These are phyloP conservation scores for Bisporella sp. DNA, from an alignment of 2,329 filamentous ascomycete genomes.

Conservation along the genomic window DNA sequence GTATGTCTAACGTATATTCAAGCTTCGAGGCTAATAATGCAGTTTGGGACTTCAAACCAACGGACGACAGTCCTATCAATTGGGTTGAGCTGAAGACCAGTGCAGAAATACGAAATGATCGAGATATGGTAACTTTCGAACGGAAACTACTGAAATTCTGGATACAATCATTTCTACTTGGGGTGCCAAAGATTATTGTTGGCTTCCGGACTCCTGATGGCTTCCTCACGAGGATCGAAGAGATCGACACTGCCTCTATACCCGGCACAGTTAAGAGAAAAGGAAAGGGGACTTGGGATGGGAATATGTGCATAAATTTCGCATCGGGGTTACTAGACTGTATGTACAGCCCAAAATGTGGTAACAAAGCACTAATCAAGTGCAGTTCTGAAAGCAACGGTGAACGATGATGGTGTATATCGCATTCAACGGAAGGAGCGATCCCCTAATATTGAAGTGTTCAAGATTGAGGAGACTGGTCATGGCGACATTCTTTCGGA, in stretches of 20 bases:
- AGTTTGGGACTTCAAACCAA: constrained; percentile 81
- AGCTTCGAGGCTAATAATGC: constrained; percentile 5
- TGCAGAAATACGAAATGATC: constrained; percentile 60
- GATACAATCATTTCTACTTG: constrained; percentile 92
- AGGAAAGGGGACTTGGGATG: constrained; percentile 71
- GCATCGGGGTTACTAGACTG: constrained; percentile 70
- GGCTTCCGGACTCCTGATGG: constrained; percentile 75
- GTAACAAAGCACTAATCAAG: constrained; percentile 10
- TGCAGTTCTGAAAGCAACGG: constrained; percentile 55
- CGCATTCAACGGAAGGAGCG: constrained; percentile 62
- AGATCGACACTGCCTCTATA: constrained; percentile 73
- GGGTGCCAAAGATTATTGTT: constrained; percentile 85
- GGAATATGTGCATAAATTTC: constrained; percentile 91
- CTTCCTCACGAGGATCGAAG: constrained; percentile 63
- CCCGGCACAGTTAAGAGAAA: constrained; percentile 65
- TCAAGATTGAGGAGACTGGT: constrained; percentile 64
- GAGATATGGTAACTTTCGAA: constrained; percentile 71
- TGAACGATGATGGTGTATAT: constrained; percentile 68
- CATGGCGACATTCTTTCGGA: constrained; percentile 70
- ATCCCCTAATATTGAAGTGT: constrained; percentile 63
- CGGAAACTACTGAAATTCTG: constrained; percentile 92
- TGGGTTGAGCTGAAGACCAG: constrained; percentile 96
- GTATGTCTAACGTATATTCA: constrained; percentile 37
- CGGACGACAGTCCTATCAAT: constrained; percentile 59
- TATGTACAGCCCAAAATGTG: constrained; percentile 34